Percentiles rank a stretch among this genome's conserved stretches.
Evolutionary conservation across 2,329 filamentous ascomycete genomes (phyloP).

Genomic region (Fusarium sp.): DNA sequence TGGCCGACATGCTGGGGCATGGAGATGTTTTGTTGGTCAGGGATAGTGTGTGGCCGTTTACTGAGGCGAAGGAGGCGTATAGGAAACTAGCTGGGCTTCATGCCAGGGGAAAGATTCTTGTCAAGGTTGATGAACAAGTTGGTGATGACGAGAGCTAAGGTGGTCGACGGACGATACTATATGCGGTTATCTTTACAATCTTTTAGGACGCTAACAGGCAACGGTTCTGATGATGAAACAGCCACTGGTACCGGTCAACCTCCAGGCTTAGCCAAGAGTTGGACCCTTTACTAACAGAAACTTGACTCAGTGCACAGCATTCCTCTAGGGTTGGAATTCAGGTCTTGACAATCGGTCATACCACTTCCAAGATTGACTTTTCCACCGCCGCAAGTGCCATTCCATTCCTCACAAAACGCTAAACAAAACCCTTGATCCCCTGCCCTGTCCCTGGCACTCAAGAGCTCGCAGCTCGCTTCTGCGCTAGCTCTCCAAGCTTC

Average conservation of each 20-base stretch:
- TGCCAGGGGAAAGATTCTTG: constrained; percentile 54
- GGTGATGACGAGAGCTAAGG: constrained; percentile 39
- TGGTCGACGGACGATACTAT: neutral
- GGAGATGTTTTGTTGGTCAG: constrained; percentile 52
- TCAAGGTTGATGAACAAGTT: constrained; percentile 46
- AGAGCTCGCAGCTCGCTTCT: constrained; percentile 43
- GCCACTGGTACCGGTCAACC: too few relatives aligned
- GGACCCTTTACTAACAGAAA: too few relatives aligned
- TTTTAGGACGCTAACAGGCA: too few relatives aligned
- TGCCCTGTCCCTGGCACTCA: neutral
- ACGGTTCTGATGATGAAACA: too few relatives aligned
- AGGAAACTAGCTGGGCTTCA: constrained; percentile 49
- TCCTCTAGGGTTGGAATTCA: too few relatives aligned
- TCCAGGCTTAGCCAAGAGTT: too few relatives aligned
- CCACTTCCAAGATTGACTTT: too few relatives aligned
- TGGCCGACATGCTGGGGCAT: constrained; percentile 49
- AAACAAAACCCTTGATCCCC: constrained; percentile 4
- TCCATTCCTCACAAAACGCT: constrained; percentile 19
- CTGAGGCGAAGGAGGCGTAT: constrained; percentile 53
- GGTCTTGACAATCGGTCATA: too few relatives aligned
- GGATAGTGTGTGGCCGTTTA: constrained; percentile 53
- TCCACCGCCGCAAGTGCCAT: too few relatives aligned
- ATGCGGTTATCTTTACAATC: too few relatives aligned
- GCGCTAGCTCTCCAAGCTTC: constrained; percentile 53
- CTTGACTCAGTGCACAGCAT: too few relatives aligned